A percentile compares a stretch with the other conserved stretches of the same genome.
phyloP scores from a whole-genome alignment of 192 early-diverging fungal species.

The Dissophora globulifera region DNA sequence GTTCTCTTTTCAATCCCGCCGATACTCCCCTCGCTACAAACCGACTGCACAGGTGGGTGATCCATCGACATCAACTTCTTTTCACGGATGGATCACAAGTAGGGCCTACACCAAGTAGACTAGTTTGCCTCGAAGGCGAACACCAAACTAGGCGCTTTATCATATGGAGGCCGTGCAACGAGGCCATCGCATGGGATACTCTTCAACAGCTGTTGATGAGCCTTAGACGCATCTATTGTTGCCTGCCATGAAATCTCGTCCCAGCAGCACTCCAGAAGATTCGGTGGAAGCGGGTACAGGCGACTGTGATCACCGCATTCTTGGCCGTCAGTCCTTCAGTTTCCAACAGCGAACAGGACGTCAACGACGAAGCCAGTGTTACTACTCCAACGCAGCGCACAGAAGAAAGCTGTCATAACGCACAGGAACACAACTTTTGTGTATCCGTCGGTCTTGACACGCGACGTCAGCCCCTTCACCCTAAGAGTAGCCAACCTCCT shows the following conservation, averaged over 20 bases:
- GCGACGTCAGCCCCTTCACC: neutral
- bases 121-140: conserved; percentile 1
- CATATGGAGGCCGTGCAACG: conserved; percentile 13
- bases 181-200: conserved; percentile 17
- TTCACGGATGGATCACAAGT: neutral
- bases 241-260: conserved; percentile 8
- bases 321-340: conserved; percentile 23
- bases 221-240: conserved; percentile 5
- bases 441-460: neutral
- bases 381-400: neutral
- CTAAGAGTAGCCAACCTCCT: neutral
- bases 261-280: conserved; percentile 15
- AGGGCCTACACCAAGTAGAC: conserved; percentile 31
- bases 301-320: conserved; percentile 18
- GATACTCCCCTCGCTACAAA: conserved; percentile 17
- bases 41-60: conserved; percentile 20
- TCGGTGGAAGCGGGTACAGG: conserved; percentile 3
- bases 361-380: neutral
- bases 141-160: conserved; percentile 18
- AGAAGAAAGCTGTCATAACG: neutral
- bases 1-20: conserved; percentile 34
- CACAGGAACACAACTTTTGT: neutral
- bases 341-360: conserved; percentile 17
- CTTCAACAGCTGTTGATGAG: conserved; percentile 5
- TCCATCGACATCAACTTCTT: conserved; percentile 10